These are phyloP conservation scores for Sclerospora graminicola DNA, from an alignment of 352 stramenopile species.

Conservation along the genomic window DNA sequence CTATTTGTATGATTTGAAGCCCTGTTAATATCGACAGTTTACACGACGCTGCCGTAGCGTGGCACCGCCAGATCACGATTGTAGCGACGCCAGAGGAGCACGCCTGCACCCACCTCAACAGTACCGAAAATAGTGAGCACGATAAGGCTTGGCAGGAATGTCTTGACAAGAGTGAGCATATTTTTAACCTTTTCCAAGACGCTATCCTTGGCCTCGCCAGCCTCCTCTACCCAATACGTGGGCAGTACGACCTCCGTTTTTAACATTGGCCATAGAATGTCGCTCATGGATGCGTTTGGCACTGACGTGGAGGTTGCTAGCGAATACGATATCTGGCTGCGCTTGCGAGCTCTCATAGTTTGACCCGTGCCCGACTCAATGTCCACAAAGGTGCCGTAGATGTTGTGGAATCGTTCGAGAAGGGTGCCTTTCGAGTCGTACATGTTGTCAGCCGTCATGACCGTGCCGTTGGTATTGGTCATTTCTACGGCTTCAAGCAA, in stretches of 20 bases:
- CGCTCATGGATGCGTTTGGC: conserved; percentile 37
- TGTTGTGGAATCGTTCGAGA: conserved; percentile 28
- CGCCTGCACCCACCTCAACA: conserved; percentile 21
- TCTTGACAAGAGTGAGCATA: conserved; percentile 30
- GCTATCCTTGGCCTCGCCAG: conserved; percentile 25
- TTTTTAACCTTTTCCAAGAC: conserved; percentile 41
- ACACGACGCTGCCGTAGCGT: conserved; percentile 24
- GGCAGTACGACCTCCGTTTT: conserved; percentile 46
- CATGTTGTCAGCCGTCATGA: conserved; percentile 28
- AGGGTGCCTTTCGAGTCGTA: conserved; percentile 36
- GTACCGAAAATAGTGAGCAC: conserved; percentile 39
- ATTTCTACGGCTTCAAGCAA: conserved; percentile 38
- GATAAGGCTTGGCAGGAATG: conserved; percentile 51
- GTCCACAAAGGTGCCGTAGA: conserved; percentile 54
- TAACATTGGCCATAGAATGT: conserved; percentile 47
- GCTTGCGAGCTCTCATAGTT: conserved; percentile 59
- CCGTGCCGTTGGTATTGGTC: conserved; percentile 40
- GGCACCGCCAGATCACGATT: conserved; percentile 14
- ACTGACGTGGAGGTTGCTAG: conserved; percentile 31
- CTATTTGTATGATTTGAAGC: conserved; percentile 1
- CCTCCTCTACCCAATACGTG: conserved; percentile 51
- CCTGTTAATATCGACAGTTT: background rate
- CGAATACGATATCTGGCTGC: conserved; percentile 45
- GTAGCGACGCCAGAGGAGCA: conserved; percentile 35
- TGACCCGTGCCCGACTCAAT: conserved; percentile 61